A percentile compares a stretch with the other conserved stretches of the same genome.
Evolutionary conservation across 805 yeast genomes (phyloP).

Genomic region (Ogataea parapolymorpha): DNA sequence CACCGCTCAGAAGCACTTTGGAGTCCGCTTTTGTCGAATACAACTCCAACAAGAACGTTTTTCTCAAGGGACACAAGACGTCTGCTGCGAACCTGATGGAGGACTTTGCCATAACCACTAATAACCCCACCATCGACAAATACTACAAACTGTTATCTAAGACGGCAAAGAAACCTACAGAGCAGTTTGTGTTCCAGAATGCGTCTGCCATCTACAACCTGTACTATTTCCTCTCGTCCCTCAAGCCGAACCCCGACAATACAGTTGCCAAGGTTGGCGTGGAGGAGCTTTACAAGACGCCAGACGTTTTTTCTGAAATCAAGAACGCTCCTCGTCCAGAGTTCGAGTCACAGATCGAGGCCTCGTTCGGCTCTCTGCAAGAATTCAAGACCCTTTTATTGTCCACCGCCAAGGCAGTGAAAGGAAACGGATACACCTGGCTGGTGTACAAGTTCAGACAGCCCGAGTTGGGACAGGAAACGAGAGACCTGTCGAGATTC

Average conservation of each 20-base stretch:
- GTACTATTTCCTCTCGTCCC: slow-evolving; percentile 46
- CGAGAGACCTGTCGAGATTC: slow-evolving; percentile 24
- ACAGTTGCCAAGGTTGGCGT: slow-evolving; percentile 23
- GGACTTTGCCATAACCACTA: slow-evolving; percentile 22
- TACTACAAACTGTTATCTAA: slow-evolving; percentile 36
- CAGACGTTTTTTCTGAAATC: slow-evolving; percentile 30
- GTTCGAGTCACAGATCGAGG: slow-evolving; percentile 46
- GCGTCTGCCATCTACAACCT: slow-evolving; percentile 48
- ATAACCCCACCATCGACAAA: slow-evolving; percentile 29
- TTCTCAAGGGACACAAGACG: slow-evolving; percentile 15
- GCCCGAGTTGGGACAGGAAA: slow-evolving; percentile 20
- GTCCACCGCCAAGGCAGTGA: slow-evolving; percentile 64
- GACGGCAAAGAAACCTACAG: slow-evolving; percentile 44
- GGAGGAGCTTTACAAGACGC: slow-evolving; percentile 37
- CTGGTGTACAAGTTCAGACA: slow-evolving; percentile 58
- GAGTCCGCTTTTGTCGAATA: slow-evolving; percentile 25
- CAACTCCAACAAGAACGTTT: slow-evolving; percentile 16
- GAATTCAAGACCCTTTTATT: slow-evolving; percentile 72
- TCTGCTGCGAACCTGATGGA: slow-evolving; percentile 15
- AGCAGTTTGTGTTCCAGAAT: slow-evolving; percentile 41
- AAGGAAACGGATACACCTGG: slow-evolving; percentile 93
- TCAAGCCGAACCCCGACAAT: slow-evolving; percentile 28
- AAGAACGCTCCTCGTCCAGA: slow-evolving; percentile 22
- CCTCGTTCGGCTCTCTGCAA: slow-evolving; percentile 70
- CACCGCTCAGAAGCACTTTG: slow-evolving; percentile 27